Evolutionary conservation across 2,329 filamentous ascomycete genomes (phyloP).

Genomic region (Colletotrichum tofieldiae): DNA sequence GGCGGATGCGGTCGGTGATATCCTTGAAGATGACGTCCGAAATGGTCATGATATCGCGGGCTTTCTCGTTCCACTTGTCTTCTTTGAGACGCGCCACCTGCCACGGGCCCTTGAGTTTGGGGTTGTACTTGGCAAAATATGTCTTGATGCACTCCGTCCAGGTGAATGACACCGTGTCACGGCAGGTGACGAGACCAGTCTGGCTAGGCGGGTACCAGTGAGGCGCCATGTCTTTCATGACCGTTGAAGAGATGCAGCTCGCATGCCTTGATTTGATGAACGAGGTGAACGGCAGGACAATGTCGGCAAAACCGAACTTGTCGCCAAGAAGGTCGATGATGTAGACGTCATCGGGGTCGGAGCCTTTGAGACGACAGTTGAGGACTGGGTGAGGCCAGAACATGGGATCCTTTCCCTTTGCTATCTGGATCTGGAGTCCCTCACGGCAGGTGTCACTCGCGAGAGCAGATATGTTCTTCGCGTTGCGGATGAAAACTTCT

Average conservation of each 20-base stretch:
- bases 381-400: constrained; percentile 43
- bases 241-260: constrained; percentile 11
- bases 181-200: constrained; percentile 17
- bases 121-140: not conserved
- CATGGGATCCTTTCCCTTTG: constrained; percentile 41
- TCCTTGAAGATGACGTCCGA: constrained; percentile 15
- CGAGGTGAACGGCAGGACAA: constrained; percentile 24
- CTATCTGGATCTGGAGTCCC: not conserved
- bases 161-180: constrained; percentile 18
- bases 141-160: constrained; percentile 12
- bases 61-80: not conserved
- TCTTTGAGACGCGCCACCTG: constrained; percentile 26
- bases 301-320: constrained; percentile 23
- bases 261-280: constrained; percentile 25
- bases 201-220: constrained; percentile 25
- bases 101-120: constrained; percentile 14
- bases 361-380: constrained; percentile 23
- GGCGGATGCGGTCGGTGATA: constrained; percentile 6
- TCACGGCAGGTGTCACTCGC: constrained; percentile 23
- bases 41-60: not conserved
- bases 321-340: constrained; percentile 38
- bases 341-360: constrained; percentile 12
- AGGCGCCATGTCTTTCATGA: constrained; percentile 4
- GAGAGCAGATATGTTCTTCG: constrained; percentile 8
- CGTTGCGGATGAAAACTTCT: constrained; percentile 39